Evolutionary conservation across 2,329 filamentous ascomycete species (phyloP).

Genomic region (Penicillium griseofulvum): DNA sequence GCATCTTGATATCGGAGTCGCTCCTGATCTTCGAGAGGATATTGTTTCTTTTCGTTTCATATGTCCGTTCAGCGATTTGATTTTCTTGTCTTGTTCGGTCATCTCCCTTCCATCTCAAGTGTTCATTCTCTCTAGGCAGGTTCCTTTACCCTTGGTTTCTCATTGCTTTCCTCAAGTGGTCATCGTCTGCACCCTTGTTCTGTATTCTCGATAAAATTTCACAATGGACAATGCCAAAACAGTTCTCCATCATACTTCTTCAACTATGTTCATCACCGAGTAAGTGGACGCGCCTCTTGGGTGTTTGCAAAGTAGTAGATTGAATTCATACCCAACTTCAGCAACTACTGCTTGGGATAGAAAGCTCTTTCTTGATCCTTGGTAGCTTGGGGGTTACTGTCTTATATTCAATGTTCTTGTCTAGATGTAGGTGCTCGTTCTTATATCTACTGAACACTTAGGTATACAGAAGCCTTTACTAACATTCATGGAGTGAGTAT

Average conservation of each 20-base stretch:
- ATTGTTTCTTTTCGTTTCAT: slow-evolving; percentile 11
- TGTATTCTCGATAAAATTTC: slow-evolving; percentile 18
- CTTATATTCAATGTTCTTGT: not conserved
- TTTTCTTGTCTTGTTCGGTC: slow-evolving; percentile 19
- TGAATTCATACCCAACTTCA: not conserved
- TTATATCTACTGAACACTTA: not conserved
- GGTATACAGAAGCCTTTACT: not conserved
- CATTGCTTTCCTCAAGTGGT: slow-evolving; percentile 21
- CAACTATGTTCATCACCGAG: not conserved
- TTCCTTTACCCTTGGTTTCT: slow-evolving; percentile 24
- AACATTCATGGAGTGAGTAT: not conserved
- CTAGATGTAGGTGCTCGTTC: not conserved
- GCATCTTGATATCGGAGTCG: slow-evolving; percentile 22
- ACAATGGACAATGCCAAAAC: slow-evolving; percentile 18
- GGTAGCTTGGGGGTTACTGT: not conserved
- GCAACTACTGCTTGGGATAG: not conserved
- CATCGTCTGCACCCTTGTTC: slow-evolving; percentile 15
- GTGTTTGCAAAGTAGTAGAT: not conserved
- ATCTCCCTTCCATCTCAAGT: slow-evolving; percentile 28
- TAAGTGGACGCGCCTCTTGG: not conserved
- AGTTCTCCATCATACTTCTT: not conserved
- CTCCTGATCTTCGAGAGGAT: slow-evolving; percentile 17
- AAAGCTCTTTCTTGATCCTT: not conserved
- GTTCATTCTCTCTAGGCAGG: slow-evolving; percentile 32
- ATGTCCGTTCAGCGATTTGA: slow-evolving; percentile 30